Evolutionary conservation across 2,329 filamentous ascomycete genomes (phyloP).

Genomic region (Aschersonia sp.): DNA sequence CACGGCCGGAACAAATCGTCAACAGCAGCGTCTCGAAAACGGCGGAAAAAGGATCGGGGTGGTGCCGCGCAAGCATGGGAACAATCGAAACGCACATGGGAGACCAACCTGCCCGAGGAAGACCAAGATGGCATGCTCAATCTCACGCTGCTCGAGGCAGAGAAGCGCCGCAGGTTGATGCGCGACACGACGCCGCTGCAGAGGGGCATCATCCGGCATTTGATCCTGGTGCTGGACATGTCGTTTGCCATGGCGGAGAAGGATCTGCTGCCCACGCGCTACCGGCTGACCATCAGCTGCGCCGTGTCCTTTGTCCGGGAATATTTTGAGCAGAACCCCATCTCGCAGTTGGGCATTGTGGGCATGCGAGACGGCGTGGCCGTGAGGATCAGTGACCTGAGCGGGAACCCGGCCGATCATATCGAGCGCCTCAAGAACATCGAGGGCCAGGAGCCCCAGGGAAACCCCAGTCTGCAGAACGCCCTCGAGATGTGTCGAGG

Average conservation of each 20-base stretch:
- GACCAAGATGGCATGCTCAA: constrained; percentile 66
- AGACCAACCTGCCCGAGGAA: constrained; percentile 53
- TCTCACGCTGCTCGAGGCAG: constrained; percentile 65
- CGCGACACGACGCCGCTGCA: constrained; percentile 93
- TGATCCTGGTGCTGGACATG: constrained; percentile 82
- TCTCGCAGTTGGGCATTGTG: constrained; percentile 84
- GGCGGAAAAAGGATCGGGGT: constrained; percentile 18
- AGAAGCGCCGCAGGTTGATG: constrained; percentile 66
- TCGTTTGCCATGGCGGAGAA: constrained; percentile 92
- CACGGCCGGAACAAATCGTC: constrained; percentile 10
- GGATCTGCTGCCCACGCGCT: constrained; percentile 78
- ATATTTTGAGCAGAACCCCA: constrained; percentile 97
- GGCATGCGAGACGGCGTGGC: constrained; percentile 90
- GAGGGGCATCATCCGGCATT: constrained; percentile 91
- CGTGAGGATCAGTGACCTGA: constrained; percentile 72
- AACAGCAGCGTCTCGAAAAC: constrained; percentile 7
- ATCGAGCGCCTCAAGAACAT: constrained; percentile 59
- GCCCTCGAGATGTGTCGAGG: constrained; percentile 90
- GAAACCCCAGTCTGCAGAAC: constrained; percentile 77
- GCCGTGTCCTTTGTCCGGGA: constrained; percentile 80
- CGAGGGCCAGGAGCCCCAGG: constrained; percentile 52
- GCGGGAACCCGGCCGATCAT: constrained; percentile 82
- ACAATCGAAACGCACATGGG: constrained; percentile 53
- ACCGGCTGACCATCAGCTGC: constrained; percentile 68
- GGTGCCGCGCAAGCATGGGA: constrained; percentile 49